Conservation (phyloP, 768 basidiomycete species). For the Rhodosporidiobolus sp. region DNA sequence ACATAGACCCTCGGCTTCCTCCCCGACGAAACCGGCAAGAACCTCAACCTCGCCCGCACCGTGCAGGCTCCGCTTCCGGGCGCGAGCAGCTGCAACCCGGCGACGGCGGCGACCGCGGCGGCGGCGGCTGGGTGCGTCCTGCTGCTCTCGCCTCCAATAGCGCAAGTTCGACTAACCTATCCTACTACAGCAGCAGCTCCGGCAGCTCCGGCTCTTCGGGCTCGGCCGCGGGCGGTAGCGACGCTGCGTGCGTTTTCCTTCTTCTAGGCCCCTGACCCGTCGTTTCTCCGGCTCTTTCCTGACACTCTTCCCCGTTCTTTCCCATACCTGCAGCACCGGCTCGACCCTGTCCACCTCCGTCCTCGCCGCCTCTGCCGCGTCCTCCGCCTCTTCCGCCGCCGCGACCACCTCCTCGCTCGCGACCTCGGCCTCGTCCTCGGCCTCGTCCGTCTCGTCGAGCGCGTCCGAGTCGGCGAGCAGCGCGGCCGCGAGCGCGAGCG, state of each 20-base stretch:
- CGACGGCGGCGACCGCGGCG: background rate
- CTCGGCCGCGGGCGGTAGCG: no score
- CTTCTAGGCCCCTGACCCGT: no score
- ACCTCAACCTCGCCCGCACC: conserved; percentile 28
- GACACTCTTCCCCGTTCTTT: no score
- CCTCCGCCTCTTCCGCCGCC: background rate
- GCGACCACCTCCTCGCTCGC: background rate
- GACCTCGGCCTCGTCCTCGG: background rate
- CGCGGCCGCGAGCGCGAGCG: background rate
- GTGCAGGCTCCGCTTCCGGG: conserved; percentile 26
- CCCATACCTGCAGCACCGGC: no score
- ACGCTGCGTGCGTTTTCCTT: no score
- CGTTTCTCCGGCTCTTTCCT: background rate
- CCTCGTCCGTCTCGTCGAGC: background rate
- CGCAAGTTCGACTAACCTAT: no score
- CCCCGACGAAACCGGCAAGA: conserved; percentile 40
- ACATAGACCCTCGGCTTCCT: conserved; percentile 36
- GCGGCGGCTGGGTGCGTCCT: conserved; percentile 8
- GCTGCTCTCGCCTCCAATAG: background rate
- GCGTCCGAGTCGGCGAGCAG: background rate
- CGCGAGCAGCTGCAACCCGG: conserved; percentile 15
- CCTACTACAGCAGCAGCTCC: background rate
- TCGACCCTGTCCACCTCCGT: no score
- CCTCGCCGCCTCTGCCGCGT: background rate
- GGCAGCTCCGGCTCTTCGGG: no score